These are phyloP conservation scores for Rhododendron vialii DNA, from an alignment of 148 eudicot species.

Conservation along the genomic window DNA sequence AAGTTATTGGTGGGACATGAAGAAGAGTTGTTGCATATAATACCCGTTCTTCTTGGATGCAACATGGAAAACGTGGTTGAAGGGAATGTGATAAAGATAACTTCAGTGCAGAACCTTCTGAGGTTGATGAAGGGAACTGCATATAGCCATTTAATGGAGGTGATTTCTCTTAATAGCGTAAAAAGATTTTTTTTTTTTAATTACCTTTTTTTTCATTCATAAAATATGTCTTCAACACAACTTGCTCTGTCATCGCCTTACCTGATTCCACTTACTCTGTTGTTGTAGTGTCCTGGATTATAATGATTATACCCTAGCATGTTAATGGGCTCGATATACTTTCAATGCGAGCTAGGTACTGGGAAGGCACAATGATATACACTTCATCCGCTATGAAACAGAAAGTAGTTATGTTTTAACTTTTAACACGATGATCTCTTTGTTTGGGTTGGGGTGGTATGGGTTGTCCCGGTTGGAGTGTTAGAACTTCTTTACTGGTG, in stretches of 20 bases:
- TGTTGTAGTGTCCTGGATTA: not conserved
- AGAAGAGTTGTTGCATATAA: conserved; percentile 41
- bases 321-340: not conserved
- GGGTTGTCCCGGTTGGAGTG: not conserved
- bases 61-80: conserved; percentile 34
- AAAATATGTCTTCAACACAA: not conserved
- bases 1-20: conserved; percentile 70
- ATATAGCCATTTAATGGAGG: conserved; percentile 96
- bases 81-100: conserved; percentile 34
- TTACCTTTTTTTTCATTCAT: not conserved
- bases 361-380: not conserved
- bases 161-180: conserved; percentile 16
- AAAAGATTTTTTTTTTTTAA: not conserved
- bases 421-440: not conserved
- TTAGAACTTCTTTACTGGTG: not conserved
- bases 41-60: conserved; percentile 75
- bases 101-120: conserved; percentile 41
- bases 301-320: not conserved
- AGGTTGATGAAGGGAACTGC: conserved; percentile 69
- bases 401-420: not conserved
- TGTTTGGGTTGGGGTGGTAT: not conserved
- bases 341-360: not conserved
- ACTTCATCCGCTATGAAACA: not conserved
- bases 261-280: not conserved
- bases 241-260: not conserved